phyloP scores from a whole-genome alignment of 768 basidiomycete species.

The Collybiopsis confluens region DNA sequence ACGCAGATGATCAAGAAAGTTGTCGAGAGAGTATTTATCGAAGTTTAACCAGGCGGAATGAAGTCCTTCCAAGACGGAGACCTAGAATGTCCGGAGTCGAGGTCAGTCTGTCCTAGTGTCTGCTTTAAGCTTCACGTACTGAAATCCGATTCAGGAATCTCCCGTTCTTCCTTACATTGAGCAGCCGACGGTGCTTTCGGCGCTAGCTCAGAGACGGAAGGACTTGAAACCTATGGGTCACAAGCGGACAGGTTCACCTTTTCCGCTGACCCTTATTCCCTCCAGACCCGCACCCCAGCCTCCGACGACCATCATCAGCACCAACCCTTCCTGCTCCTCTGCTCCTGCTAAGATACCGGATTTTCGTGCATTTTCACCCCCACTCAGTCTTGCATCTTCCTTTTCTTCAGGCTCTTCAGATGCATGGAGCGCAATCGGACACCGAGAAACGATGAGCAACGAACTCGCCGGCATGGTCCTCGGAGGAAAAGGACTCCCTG shows the following conservation, averaged over 20 bases:
- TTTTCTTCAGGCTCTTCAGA: not conserved
- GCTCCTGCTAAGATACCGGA: not conserved
- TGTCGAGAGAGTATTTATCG: not conserved
- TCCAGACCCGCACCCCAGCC: too few species aligned
- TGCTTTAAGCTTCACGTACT: not conserved
- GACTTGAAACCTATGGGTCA: constrained; percentile 6
- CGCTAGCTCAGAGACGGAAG: not conserved
- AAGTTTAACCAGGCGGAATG: not conserved
- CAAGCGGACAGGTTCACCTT: constrained; percentile 3
- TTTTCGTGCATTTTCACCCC: too few species aligned
- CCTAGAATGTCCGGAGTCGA: not conserved
- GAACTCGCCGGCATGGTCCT: constrained; percentile 4
- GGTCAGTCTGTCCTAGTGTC: not conserved
- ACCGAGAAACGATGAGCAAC: not conserved
- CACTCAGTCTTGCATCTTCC: not conserved
- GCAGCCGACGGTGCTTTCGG: not conserved
- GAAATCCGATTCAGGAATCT: not conserved
- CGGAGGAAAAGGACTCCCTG: not conserved
- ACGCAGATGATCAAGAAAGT: not conserved
- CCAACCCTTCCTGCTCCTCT: not conserved
- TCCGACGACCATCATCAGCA: not conserved
- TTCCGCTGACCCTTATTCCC: constrained; percentile 1
- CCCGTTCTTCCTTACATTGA: not conserved
- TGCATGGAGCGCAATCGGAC: not conserved
- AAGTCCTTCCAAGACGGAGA: not conserved